A percentile compares a stretch with the other conserved stretches of the same genome.
Evolutionary conservation across 768 basidiomycete species (phyloP).

Genomic region (Cyclocybe cylindracea): DNA sequence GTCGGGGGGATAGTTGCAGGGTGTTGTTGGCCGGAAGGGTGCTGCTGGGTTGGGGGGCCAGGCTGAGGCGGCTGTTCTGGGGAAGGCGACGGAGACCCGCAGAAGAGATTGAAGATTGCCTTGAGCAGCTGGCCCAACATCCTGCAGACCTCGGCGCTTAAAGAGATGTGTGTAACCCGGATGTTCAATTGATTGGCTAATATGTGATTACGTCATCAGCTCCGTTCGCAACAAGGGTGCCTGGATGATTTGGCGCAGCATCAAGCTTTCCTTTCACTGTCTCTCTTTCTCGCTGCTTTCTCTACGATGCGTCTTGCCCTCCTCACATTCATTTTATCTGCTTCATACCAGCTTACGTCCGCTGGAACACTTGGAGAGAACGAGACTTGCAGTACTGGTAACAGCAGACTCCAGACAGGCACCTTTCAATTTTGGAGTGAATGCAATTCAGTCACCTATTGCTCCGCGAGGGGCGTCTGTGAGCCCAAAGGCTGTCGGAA

Average conservation of each 20-base stretch:
- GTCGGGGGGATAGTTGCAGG: neutral
- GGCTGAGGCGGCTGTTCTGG: conserved; percentile 16
- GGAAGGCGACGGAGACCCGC: conserved; percentile 14
- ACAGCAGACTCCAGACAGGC: conserved; percentile 71
- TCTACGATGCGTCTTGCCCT: conserved; percentile 29
- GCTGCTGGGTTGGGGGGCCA: conserved; percentile 7
- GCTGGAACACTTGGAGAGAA: conserved; percentile 51
- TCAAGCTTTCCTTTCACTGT: neutral
- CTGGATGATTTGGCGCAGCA: neutral
- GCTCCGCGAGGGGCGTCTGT: conserved; percentile 57
- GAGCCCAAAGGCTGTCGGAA: conserved; percentile 66
- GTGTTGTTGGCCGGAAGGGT: conserved; percentile 15
- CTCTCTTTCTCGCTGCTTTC: conserved; percentile 11
- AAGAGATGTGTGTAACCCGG: neutral
- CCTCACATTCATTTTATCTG: conserved; percentile 58
- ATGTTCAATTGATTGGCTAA: neutral
- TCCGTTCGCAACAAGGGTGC: conserved; percentile 1
- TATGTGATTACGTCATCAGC: conserved; percentile 2
- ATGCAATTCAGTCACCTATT: conserved; percentile 73
- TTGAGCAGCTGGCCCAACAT: conserved; percentile 31
- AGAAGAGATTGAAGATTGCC: conserved; percentile 29
- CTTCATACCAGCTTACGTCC: conserved; percentile 33
- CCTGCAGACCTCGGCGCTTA: neutral
- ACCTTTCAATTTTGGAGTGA: conserved; percentile 83
- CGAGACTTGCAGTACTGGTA: conserved; percentile 47